These are phyloP conservation scores for Wickerhamiella kurtzmanii DNA, from an alignment of 805 yeast genomes.

Conservation along the genomic window DNA sequence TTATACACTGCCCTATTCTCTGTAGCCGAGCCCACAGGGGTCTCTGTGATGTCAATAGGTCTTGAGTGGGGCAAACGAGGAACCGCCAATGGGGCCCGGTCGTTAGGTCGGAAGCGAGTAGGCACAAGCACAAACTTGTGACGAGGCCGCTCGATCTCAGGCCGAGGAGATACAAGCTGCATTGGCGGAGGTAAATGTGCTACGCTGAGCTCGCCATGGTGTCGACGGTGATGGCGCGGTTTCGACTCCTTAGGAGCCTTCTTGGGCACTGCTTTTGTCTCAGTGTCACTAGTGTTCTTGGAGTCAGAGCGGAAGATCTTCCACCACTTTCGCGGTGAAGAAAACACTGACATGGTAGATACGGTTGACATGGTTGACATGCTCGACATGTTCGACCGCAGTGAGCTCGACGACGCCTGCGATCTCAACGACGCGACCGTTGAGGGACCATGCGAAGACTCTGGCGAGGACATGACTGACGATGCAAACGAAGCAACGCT, in stretches of 20 bases:
- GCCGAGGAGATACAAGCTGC: conserved; percentile 20
- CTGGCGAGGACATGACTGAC: background rate
- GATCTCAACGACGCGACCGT: background rate
- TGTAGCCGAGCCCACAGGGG: background rate
- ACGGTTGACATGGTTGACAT: background rate
- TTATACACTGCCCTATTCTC: conserved; percentile 23
- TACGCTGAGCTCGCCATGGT: conserved; percentile 2
- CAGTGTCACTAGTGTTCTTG: no score
- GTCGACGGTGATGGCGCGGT: background rate
- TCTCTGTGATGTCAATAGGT: background rate
- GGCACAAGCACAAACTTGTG: conserved; percentile 21
- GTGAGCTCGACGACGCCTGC: background rate
- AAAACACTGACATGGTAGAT: background rate
- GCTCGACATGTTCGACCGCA: background rate
- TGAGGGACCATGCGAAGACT: background rate
- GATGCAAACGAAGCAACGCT: background rate
- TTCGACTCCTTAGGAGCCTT: background rate
- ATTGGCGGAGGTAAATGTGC: conserved; percentile 20
- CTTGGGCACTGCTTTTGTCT: no score
- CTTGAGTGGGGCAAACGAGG: background rate
- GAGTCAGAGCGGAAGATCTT: background rate
- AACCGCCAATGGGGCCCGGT: background rate
- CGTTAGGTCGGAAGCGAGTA: conserved; percentile 4
- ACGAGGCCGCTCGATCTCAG: conserved; percentile 22
- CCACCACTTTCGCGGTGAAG: background rate